Conservation (phyloP, 495 filamentous ascomycete genomes). For the Sphaerosporella brunnea region DNA sequence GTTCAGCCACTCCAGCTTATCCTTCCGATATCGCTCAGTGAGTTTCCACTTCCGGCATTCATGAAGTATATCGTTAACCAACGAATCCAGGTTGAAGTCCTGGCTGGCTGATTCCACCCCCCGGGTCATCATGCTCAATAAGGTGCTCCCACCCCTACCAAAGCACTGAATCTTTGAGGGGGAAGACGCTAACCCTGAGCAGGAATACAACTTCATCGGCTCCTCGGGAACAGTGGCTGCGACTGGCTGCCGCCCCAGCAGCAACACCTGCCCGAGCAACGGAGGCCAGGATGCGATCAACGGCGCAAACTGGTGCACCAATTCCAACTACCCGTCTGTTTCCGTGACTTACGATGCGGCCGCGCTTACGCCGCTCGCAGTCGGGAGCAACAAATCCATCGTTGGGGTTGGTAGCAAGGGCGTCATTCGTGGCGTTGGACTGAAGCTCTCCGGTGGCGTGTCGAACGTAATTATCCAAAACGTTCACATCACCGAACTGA, state of each 20-base stretch:
- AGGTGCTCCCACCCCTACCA: conserved; percentile 11
- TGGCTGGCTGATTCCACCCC: conserved; percentile 29
- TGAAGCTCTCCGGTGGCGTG: conserved; percentile 27
- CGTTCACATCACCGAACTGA: conserved; percentile 21
- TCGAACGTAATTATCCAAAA: conserved; percentile 29
- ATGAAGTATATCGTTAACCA: background rate
- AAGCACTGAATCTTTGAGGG: background rate
- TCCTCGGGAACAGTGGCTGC: conserved; percentile 30
- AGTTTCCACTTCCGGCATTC: background rate
- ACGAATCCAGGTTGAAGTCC: conserved; percentile 15
- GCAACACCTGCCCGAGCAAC: conserved; percentile 20
- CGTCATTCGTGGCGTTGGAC: conserved; percentile 28
- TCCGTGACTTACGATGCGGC: conserved; percentile 30
- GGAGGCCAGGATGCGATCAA: conserved; percentile 34
- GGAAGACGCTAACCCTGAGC: background rate
- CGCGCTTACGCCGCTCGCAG: conserved; percentile 23
- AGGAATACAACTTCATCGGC: conserved; percentile 31
- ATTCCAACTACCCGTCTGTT: conserved; percentile 10
- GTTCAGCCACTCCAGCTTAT: conserved; percentile 30
- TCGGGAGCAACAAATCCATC: conserved; percentile 28
- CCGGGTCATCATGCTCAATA: conserved; percentile 34
- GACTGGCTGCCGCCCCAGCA: conserved; percentile 30
- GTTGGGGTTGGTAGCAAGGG: conserved; percentile 26
- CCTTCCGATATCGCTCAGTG: conserved; percentile 30
- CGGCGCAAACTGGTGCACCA: conserved; percentile 24